A percentile compares a stretch with the other conserved stretches of the same genome.
Conservation (phyloP, 2,329 filamentous ascomycete genomes). For the Whalleya microplaca region DNA sequence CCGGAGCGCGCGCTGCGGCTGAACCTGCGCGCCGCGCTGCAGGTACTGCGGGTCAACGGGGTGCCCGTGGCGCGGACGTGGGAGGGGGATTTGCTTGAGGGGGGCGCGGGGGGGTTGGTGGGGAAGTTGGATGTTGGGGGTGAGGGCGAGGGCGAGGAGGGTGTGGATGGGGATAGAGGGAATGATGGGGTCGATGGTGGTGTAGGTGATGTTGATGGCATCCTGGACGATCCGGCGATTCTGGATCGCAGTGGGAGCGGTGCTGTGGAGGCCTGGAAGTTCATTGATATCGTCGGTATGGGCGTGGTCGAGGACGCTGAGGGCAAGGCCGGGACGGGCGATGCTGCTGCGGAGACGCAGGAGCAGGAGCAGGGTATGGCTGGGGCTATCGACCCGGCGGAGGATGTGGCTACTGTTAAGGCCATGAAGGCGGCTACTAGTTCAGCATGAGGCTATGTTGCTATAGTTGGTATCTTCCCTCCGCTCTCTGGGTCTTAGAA, state of each 20-base stretch:
- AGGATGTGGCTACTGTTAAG: background rate
- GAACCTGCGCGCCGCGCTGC: slow-evolving; percentile 62
- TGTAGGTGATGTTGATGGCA: slow-evolving; percentile 46
- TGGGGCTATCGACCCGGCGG: slow-evolving; percentile 39
- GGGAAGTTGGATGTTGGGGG: slow-evolving; percentile 36
- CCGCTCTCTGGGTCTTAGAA: background rate
- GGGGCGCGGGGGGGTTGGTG: slow-evolving; percentile 43
- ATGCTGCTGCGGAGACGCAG: slow-evolving; percentile 26
- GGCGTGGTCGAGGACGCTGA: slow-evolving; percentile 39
- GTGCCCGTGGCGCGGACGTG: slow-evolving; percentile 55
- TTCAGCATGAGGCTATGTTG: slow-evolving; percentile 9
- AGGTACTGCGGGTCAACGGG: slow-evolving; percentile 56
- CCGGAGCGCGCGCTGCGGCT: slow-evolving; percentile 63
- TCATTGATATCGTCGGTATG: slow-evolving; percentile 57
- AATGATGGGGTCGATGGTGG: slow-evolving; percentile 25
- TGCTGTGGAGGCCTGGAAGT: slow-evolving; percentile 53
- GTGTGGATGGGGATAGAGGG: slow-evolving; percentile 17
- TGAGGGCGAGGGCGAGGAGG: slow-evolving; percentile 31
- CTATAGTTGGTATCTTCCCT: slow-evolving; percentile 10
- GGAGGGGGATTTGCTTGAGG: slow-evolving; percentile 54
- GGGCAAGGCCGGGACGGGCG: slow-evolving; percentile 18
- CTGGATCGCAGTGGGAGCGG: slow-evolving; percentile 47
- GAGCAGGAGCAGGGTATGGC: slow-evolving; percentile 42
- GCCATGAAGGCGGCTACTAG: background rate
- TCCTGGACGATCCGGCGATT: slow-evolving; percentile 58